Base-by-base conservation (phyloP, 1,284 basidiomycete species). In the Heterobasidion occidentale region DNA sequence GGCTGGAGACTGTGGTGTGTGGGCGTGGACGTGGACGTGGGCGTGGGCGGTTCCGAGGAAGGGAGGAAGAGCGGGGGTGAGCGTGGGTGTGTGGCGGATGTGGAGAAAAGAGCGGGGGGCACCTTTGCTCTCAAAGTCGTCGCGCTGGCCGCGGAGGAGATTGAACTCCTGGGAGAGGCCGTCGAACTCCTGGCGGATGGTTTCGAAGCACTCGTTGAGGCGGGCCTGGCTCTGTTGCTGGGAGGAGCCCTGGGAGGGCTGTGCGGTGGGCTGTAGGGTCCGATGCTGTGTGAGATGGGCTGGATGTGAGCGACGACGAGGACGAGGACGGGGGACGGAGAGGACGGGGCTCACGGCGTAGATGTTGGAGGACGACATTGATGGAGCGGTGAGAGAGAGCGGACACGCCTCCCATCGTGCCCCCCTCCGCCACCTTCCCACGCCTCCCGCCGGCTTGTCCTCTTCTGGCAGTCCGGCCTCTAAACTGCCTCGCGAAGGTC, bases 51-150 rank as follows among this genome's bases (percentile, higher is more conserved):
- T 35, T 49, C 15, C 15, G 15, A n/a, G 17, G 50, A 45, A 57
- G 49, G 38, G 50, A 51, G 46, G 19, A 14, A 17, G 3, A 34
- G 19, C 19, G 46, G 17, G 46, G 11, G 46, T 15, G 46, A 47
- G 46, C 46, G 42, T 45, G 17, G 17, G 42, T 45, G 3, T 45
- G 42, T 17, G 14, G 17, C 14, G 42, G 42, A 17, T 17, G 42
- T 17, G 17, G 14, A 45, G 12, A 17, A 45, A 47, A 47, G 27
- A 19, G 8, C n/a, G 46, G 19, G 2, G 46, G 19, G 19, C 63
- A 94, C 94, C 80, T 78, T 94, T 92, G 15, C 78, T 77, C 70
- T 98, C 94, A 69, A 88, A 91, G 60, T 98, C 94, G 65, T 97
- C 94, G 56, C 92, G 77, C 73, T 96, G 92, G 38, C 74, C 77